Evolutionary conservation across 805 yeast genomes (phyloP).

Genomic region (Ogataea saltuana): DNA sequence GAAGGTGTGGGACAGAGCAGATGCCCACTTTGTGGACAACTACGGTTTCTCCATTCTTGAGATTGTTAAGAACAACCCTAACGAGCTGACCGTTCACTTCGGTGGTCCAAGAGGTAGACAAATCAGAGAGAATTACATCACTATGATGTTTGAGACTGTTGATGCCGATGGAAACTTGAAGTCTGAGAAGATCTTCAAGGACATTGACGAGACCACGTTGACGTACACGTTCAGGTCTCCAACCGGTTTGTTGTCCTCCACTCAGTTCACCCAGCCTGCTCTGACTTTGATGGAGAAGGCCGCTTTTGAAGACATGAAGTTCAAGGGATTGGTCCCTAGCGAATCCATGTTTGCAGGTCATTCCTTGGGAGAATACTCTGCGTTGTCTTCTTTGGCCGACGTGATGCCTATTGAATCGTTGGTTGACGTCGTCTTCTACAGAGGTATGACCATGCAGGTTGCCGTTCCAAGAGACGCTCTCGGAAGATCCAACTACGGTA

Average conservation of each 20-base stretch:
- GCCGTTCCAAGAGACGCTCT: slow-evolving; percentile 96
- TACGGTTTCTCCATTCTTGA: slow-evolving; percentile 97
- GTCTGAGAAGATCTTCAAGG: slow-evolving; percentile 95
- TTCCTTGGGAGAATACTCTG: slow-evolving; percentile 98
- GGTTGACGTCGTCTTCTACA: slow-evolving; percentile 96
- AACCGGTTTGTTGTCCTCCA: slow-evolving; percentile 93
- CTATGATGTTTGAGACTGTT: slow-evolving; percentile 97
- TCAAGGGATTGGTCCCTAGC: slow-evolving; percentile 92
- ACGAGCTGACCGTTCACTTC: slow-evolving; percentile 91
- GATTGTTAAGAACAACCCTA: slow-evolving; percentile 94
- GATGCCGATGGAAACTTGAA: slow-evolving; percentile 78
- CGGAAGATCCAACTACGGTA: slow-evolving; percentile 98
- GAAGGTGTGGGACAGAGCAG: slow-evolving; percentile 98
- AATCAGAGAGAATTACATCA: slow-evolving; percentile 90
- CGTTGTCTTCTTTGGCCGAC: slow-evolving; percentile 94
- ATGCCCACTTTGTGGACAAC: slow-evolving; percentile 83
- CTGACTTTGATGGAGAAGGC: slow-evolving; percentile 99
- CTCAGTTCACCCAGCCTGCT: slow-evolving; percentile 99
- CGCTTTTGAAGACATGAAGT: slow-evolving; percentile 93
- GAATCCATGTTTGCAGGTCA: slow-evolving; percentile 98
- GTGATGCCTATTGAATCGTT: slow-evolving; percentile 98
- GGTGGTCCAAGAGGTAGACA: slow-evolving; percentile 98
- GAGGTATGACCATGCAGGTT: slow-evolving; percentile 99
- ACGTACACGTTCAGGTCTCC: slow-evolving; percentile 89
- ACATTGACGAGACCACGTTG: slow-evolving; percentile 75